Conservation (phyloP, 345 rosid species). For the Eucalyptus pauciflora region DNA sequence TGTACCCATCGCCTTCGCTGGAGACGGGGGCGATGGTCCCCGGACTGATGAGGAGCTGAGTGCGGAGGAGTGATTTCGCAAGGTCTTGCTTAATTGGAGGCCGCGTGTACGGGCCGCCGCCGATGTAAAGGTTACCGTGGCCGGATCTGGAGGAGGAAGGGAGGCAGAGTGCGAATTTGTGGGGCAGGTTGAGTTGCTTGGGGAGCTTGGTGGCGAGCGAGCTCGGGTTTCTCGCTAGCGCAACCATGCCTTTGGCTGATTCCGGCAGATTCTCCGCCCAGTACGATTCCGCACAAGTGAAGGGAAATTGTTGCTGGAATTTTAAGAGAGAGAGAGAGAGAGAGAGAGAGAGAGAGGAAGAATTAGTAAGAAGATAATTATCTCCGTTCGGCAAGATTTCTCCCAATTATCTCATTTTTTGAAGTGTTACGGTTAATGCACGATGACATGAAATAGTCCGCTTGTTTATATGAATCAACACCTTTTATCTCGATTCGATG, state of each 20-base stretch:
- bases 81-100: conserved; percentile 8
- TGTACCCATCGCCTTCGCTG: conserved; percentile 4
- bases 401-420: background rate
- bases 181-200: conserved; percentile 1
- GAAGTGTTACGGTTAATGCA: background rate
- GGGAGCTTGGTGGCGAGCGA: conserved; percentile 1
- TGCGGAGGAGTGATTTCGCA: conserved; percentile 9
- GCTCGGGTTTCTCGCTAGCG: conserved; percentile 1
- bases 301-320: background rate
- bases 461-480: background rate
- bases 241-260: conserved; percentile 7
- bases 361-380: background rate
- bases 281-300: background rate
- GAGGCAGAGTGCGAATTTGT: conserved; percentile 15
- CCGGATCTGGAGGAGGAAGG: background rate
- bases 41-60: conserved; percentile 15
- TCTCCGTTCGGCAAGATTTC: background rate
- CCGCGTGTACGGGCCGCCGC: conserved; percentile 7
- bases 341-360: background rate
- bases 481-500: background rate
- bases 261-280: conserved; percentile 3
- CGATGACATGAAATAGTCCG: background rate
- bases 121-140: conserved; percentile 12
- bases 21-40: conserved; percentile 1
- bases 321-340: too few relatives aligned